Conservation (phyloP, 352 stramenopile genomes). For the Lagenidium sp. region DNA sequence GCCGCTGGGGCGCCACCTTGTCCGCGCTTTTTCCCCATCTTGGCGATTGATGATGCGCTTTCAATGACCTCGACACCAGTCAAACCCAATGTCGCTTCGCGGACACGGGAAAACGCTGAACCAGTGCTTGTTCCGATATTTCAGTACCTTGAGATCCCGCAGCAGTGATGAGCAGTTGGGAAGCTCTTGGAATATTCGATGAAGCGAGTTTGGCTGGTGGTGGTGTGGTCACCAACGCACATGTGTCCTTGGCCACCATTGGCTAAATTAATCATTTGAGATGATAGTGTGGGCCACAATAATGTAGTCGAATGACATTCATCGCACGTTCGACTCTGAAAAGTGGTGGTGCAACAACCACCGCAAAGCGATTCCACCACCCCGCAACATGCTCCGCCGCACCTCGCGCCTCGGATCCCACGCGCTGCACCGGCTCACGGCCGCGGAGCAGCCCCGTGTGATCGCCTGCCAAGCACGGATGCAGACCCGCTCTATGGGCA, state of each 20-base stretch:
- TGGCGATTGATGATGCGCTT: slow-evolving; percentile 11
- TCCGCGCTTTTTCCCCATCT: slow-evolving; percentile 14
- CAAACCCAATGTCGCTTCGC: slow-evolving; percentile 18
- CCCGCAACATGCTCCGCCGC: slow-evolving; percentile 15
- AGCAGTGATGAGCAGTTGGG: no score
- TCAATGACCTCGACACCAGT: slow-evolving; percentile 16
- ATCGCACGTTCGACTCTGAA: no score
- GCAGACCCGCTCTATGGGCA: slow-evolving; percentile 49
- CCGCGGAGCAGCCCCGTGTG: not conserved
- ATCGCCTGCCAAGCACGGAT: slow-evolving; percentile 1
- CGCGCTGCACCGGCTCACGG: slow-evolving; percentile 9
- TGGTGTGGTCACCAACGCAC: no score
- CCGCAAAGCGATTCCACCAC: not conserved
- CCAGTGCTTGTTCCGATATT: no score
- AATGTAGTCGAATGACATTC: no score
- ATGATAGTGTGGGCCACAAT: no score
- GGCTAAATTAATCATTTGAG: no score
- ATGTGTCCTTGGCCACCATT: no score
- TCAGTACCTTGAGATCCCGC: no score
- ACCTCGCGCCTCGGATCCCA: slow-evolving; percentile 9
- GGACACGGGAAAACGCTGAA: no score
- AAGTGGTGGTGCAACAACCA: no score
- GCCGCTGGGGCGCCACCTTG: slow-evolving; percentile 1
- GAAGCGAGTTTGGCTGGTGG: slow-evolving; percentile 19
- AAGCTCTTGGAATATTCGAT: slow-evolving; percentile 1